phyloP scores from a whole-genome alignment of 192 early-diverging fungal genomes.

The Umbelopsis isabellina region DNA sequence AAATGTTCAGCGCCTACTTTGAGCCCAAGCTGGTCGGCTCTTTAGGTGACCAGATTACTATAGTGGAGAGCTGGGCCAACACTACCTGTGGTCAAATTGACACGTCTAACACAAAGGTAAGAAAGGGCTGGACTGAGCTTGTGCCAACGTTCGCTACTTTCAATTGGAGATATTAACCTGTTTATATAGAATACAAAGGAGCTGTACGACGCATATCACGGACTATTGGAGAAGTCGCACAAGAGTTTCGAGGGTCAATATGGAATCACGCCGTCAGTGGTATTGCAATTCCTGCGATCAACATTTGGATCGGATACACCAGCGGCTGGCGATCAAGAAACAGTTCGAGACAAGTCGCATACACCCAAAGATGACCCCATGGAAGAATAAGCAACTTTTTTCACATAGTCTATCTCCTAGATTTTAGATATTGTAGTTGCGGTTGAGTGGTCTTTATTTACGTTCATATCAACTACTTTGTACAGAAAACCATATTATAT shows the following conservation, averaged over 20 bases:
- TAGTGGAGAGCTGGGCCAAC: constrained; percentile 28
- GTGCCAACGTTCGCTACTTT: no score
- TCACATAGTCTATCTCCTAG: not conserved
- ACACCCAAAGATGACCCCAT: constrained; percentile 1
- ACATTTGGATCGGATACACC: not conserved
- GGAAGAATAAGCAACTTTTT: not conserved
- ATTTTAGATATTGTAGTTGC: not conserved
- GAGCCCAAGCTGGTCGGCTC: constrained; percentile 27
- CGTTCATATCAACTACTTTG: not conserved
- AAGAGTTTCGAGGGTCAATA: constrained; percentile 23
- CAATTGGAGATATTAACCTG: no score
- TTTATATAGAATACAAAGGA: not conserved
- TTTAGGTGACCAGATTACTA: constrained; percentile 27
- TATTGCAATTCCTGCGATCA: constrained; percentile 20
- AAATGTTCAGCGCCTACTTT: constrained; percentile 40
- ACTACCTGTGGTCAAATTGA: not conserved
- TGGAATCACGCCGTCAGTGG: constrained; percentile 5
- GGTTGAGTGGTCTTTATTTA: not conserved
- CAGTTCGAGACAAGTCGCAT: constrained; percentile 1
- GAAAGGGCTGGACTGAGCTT: not conserved
- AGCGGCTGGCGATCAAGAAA: not conserved
- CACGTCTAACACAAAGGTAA: constrained; percentile 19
- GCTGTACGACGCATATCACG: constrained; percentile 13
- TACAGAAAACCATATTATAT: not conserved
- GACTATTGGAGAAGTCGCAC: constrained; percentile 20